These are phyloP conservation scores for Hyaloscypha variabilis DNA, from an alignment of 495 filamentous ascomycete species.

Conservation along the genomic window DNA sequence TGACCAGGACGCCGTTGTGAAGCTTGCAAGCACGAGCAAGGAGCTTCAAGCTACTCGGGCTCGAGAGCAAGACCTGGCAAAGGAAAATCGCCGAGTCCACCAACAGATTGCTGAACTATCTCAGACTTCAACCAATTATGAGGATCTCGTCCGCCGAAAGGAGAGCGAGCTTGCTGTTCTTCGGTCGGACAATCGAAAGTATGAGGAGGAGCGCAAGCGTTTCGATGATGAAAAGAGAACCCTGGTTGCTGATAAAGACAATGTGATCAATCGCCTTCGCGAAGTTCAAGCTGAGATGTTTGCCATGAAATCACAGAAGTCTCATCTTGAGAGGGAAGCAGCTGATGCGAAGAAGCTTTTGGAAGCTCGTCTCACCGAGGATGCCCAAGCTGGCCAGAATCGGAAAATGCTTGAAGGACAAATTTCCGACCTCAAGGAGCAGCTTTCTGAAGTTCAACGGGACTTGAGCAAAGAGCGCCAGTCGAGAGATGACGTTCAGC, in stretches of 20 bases:
- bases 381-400: conserved; percentile 82
- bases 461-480: conserved; percentile 92
- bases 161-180: conserved; percentile 90
- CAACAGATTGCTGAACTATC: conserved; percentile 87
- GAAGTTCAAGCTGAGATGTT: conserved; percentile 88
- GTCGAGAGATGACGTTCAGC: conserved; percentile 92
- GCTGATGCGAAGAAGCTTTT: conserved; percentile 85
- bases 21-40: conserved; percentile 78
- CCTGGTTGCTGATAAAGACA: conserved; percentile 76
- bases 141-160: conserved; percentile 88
- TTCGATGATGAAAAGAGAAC: conserved; percentile 75
- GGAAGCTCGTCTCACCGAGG: conserved; percentile 86
- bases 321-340: conserved; percentile 83
- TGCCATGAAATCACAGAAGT: conserved; percentile 80
- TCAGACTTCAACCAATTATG: conserved; percentile 89
- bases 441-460: conserved; percentile 82
- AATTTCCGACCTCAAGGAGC: conserved; percentile 80
- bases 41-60: conserved; percentile 72
- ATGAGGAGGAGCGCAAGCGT: conserved; percentile 72
- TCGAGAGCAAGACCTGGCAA: conserved; percentile 72
- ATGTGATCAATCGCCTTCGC: conserved; percentile 73
- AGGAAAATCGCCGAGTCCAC: conserved; percentile 82
- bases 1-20: conserved; percentile 89
- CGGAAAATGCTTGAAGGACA: conserved; percentile 86
- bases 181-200: conserved; percentile 77